Base-by-base conservation (phyloP, 108 stramenopile genomes). In the Skeletonema grethae region DNA sequence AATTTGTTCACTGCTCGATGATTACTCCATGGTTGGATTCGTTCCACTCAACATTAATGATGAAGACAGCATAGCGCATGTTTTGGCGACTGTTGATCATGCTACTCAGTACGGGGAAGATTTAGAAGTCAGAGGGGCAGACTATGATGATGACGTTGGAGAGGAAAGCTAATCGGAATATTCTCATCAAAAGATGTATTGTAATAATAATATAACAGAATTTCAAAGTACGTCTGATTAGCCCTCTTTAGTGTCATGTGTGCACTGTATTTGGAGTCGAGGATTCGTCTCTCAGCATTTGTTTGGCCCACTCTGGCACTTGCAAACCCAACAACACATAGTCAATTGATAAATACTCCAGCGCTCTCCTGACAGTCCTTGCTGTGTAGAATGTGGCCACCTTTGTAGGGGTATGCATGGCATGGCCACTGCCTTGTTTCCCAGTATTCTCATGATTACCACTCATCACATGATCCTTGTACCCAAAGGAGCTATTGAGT, bases 51-150 rank as follows among this genome's bases (percentile, higher is more conserved):
- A 98, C 67, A 89, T 97, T 43, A 86, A 71, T 18, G 95, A 97
- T 72, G 99, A 99, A 70, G 96, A 98, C 31, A 93, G 89, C 22
- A 84, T 97, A 22, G 84, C 93, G 41, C 79, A 87, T 56, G 86
- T 97, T 7, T 70, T 99, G 66, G 83, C 87, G 12, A 87, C 87
- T 56, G 93, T 95, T 0, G 98, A 99, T 85, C 89, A 94, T 74
- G 88, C 91, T 8, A 88, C 96, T 63, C 97, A 98, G 73, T 98
- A 96, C 76, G 98, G 98, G 7, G 98, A 98, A 82, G 93, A 97
- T 48, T 70, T 88, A 56, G 98, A 99, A 65, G 93, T 96, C 6
- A 55, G 82, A 20, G 88, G 84, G 6, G 82, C 80, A 15, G 90
- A 88, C 35, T 80, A 77, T 25, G 86, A 85, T 62, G 84, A 79